Conservation (phyloP, 2,329 filamentous ascomycete genomes). For the Aspergillus sp. region DNA sequence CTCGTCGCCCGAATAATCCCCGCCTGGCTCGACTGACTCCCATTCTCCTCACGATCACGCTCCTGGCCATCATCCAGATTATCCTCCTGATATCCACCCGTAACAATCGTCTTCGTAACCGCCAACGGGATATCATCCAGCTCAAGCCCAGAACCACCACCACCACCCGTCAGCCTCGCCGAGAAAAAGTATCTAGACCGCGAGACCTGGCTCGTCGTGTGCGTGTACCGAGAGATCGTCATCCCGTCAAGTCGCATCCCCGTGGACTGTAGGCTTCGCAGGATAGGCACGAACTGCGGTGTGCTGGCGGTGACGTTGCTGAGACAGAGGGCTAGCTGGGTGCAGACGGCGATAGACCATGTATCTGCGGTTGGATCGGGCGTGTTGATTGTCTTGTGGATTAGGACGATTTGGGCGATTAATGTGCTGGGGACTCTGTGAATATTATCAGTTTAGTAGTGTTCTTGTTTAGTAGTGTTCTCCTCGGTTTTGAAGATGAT, state of each 20-base stretch:
- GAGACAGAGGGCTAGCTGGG: slow-evolving; percentile 20
- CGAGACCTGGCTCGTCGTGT: not conserved
- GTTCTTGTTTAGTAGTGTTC: no score
- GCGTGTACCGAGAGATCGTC: not conserved
- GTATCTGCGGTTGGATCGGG: slow-evolving; percentile 19
- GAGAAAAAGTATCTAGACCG: not conserved
- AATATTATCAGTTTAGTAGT: no score
- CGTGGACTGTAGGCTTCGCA: slow-evolving; percentile 7
- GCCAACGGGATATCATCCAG: not conserved
- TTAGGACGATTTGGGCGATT: not conserved
- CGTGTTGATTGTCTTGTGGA: not conserved
- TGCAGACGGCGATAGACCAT: slow-evolving; percentile 20
- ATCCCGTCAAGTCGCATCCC: not conserved
- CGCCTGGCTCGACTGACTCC: slow-evolving; percentile 20
- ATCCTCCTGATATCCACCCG: not conserved
- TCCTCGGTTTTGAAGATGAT: no score
- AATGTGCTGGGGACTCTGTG: not conserved
- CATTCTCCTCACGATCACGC: not conserved
- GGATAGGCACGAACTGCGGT: slow-evolving; percentile 22
- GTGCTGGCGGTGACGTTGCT: slow-evolving; percentile 27
- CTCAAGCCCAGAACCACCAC: not conserved
- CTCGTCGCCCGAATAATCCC: slow-evolving; percentile 19
- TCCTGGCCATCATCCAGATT: not conserved
- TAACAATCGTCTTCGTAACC: not conserved
- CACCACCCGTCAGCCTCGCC: not conserved